Base-by-base conservation (phyloP, 495 filamentous ascomycete genomes). In the Friedmanniomyces endolithicus region DNA sequence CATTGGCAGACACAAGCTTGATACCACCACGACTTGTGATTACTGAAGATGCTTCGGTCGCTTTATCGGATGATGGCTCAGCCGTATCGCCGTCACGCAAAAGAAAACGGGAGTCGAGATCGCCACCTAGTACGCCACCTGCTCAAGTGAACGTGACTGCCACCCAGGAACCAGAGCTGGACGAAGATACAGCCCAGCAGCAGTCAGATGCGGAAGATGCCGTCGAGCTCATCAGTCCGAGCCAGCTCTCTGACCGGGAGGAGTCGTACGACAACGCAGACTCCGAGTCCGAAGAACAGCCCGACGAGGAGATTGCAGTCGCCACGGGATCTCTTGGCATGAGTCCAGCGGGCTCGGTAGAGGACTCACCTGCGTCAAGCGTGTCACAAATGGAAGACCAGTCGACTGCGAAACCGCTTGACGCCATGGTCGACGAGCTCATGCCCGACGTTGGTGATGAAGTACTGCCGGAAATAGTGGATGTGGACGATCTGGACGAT, bases 171-270 rank as follows among this genome's bases (percentile, higher is more conserved):
- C 7, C 11, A 25, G 19, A 47, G 12, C 3, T 20, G 12, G 6
- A 47, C 23, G 17, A 47, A 14, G 44, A 47, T 14, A 7, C 17
- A 23, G 37, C 37, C 23, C 4, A 46, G 22, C 40, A 9, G 45
- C 6, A 20, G 16, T 37, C 35, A 19, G 52, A 60, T 6, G 52
- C 50, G 17, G 51, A 45, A 12, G 52, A 55, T 11, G 29, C 19
- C 4, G 37, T 55, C 48, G 57, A 60, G 41, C 29, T 37, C 9
- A 43, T 59, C 11, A 7, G 11, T 1, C 31, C 29, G 4, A 53
- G 43, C 17, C 29, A 54, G n/a, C 46, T 59, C 1, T 59, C 56
- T n/a, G 56, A 59, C 33, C 50, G 51, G 8, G 50, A 59, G 37
- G 44, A 31, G 11, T 50, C 50, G 11, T 41, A 50, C 8, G 47